A percentile compares a stretch with the other conserved stretches of the same genome.
phyloP scores from a whole-genome alignment of 306 rosid genomes.

The Adenanthera pavonina region DNA sequence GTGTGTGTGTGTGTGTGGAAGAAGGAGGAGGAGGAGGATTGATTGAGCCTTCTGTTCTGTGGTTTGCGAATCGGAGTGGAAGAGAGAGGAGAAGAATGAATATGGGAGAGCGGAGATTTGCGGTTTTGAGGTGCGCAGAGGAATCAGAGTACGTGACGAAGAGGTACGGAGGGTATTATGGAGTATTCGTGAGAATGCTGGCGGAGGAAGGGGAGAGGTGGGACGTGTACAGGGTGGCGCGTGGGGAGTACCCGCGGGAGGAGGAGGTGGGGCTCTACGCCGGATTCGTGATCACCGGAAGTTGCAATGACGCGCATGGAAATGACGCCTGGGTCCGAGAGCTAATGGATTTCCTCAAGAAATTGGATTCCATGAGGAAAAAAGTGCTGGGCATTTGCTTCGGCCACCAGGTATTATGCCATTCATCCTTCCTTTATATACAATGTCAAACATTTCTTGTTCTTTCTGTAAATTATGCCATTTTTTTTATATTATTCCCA shows the following conservation, averaged over 20 bases:
- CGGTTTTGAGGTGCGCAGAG: conserved; percentile 76
- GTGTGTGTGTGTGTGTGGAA: too few relatives aligned
- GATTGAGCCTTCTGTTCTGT: not conserved
- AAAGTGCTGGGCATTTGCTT: conserved; percentile 89
- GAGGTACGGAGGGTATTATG: conserved; percentile 80
- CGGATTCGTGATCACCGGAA: conserved; percentile 87
- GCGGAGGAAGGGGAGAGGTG: conserved; percentile 81
- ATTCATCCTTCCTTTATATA: not conserved
- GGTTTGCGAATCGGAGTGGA: not conserved
- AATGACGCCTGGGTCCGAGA: conserved; percentile 72
- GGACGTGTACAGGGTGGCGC: conserved; percentile 68
- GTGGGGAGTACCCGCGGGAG: conserved; percentile 71
- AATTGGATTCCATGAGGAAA: conserved; percentile 61
- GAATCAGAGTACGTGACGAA: conserved; percentile 82
- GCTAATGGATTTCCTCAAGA: conserved; percentile 58
- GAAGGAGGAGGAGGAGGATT: not conserved
- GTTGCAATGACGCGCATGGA: conserved; percentile 84
- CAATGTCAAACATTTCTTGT: too few relatives aligned
- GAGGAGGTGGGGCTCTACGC: conserved; percentile 56
- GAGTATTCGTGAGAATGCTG: conserved; percentile 77
- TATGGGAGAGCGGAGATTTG: conserved; percentile 51
- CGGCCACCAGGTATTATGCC: conserved; percentile 72
- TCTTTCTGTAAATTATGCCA: too few relatives aligned
- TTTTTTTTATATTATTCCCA: too few relatives aligned
- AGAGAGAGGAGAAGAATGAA: conserved; percentile 19